These are phyloP conservation scores for Hordeum vulgare DNA, from an alignment of 176 grass and related monocot species.

Conservation along the genomic window DNA sequence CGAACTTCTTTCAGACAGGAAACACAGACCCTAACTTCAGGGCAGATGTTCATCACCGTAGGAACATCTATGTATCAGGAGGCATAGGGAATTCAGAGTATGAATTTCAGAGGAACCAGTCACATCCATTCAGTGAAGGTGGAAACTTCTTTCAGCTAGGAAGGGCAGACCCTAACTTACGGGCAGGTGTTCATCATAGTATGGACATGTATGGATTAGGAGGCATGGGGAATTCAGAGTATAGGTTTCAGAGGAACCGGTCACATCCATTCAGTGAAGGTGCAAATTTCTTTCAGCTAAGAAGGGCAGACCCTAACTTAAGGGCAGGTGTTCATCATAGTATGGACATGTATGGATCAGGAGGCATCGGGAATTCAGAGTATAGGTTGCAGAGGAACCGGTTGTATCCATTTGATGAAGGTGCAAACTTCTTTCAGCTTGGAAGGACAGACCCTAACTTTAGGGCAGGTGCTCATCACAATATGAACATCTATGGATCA, in stretches of 20 bases:
- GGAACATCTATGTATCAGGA: not conserved
- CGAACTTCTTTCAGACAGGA: conserved; percentile 26
- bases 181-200: not conserved
- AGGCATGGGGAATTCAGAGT: not conserved
- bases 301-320: not conserved
- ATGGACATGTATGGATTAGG: not conserved
- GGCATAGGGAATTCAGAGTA: not conserved
- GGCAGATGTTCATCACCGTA: not conserved
- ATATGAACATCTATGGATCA: not conserved
- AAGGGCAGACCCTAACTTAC: not conserved
- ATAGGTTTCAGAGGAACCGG: not conserved
- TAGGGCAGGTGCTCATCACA: not conserved
- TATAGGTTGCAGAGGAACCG: not conserved
- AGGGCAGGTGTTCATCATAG: not conserved
- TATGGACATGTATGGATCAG: not conserved
- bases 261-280: not conserved
- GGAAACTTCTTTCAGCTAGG: too few relatives aligned
- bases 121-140: too few relatives aligned
- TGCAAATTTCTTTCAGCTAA: not conserved
- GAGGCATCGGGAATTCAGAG: not conserved
- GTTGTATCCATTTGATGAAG: not conserved
- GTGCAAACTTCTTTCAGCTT: not conserved
- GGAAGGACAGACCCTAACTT: not conserved
- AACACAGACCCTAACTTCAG: not conserved
- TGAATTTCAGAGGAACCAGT: too few relatives aligned